Base-by-base conservation (phyloP, 495 filamentous ascomycete genomes). In the Pyrenopolyporus hunteri region DNA sequence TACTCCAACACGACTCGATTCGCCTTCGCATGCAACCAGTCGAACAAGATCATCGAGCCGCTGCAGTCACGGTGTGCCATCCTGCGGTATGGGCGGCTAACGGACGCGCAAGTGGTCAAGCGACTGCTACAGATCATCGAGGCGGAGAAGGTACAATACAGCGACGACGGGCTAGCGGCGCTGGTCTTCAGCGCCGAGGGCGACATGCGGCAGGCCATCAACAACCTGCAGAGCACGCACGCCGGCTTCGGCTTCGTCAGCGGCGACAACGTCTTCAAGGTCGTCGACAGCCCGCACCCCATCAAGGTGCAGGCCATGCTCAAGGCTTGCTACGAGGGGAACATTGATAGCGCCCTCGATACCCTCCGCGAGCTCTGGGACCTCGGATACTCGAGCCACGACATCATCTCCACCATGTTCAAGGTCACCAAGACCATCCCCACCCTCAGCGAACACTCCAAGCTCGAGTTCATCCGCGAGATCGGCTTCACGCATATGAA, bases 401-500 rank as follows among this genome's bases (percentile, higher is more conserved):
- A 99, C 70, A 97, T 99, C 61, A 93, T 99, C 68, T 92, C 89
- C 71, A 98, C 93, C 19, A 99, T 99, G 94, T 99, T 99, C 77
- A 86, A 88, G 67, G 94, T 99, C 51, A 97, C 95, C 16, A 99
- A 99, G 78, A 94, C 91, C 3, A 89, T 96, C 36, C 87, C 89
- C 1, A 88, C 86, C 1, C 77, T 99, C 36, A 93, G 90, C 45
- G 94, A 99, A 77, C 91, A 98, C 73, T 82, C 91, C 16, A 94
- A 97, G 75, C 76, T 99, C 49, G 91, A 96, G 69, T 98, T 99
- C 62, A 95, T 98, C 67, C 90, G 89, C 73, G 95, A 97, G 75
- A 98, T 99, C 73, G 94, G 94, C 11, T 99, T 99, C 73, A 96
- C 95, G 11, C 94, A 99, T 69, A 99, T 99, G 94, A 90, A 95